Evolutionary conservation across 75 land plant genomes (phyloP).

Genomic region (Pinus taeda): DNA sequence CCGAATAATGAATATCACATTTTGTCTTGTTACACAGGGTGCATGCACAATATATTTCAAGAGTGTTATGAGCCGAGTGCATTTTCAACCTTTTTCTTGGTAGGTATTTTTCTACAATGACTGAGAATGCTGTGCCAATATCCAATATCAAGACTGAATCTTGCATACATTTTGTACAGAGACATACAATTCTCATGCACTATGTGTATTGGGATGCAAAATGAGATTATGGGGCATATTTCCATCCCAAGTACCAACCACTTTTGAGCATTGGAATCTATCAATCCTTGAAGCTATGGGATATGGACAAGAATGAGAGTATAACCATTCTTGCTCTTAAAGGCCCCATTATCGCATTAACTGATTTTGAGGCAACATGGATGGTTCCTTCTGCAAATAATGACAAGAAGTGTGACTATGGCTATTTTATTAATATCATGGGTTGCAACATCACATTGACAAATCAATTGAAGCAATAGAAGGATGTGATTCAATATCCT

Average conservation of each 20-base stretch:
- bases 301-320: no score
- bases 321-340: no score
- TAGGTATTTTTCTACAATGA: constrained; percentile 46
- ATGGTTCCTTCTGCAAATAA: no score
- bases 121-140: constrained; percentile 57
- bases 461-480: no score
- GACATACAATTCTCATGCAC: constrained; percentile 25
- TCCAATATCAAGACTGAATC: constrained; percentile 68
- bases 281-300: no score
- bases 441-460: no score
- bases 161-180: constrained; percentile 25
- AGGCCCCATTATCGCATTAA: no score
- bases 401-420: no score
- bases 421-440: no score
- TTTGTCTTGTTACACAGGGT: constrained; percentile 66
- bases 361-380: no score
- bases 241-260: not conserved
- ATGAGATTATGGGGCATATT: constrained; percentile 24
- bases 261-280: no score
- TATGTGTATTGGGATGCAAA: constrained; percentile 26
- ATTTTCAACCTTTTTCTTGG: constrained; percentile 61
- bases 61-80: constrained; percentile 54
- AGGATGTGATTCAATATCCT: no score
- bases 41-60: constrained; percentile 1
- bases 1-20: constrained; percentile 64